A percentile compares a stretch with the other conserved stretches of the same genome.
Conservation (phyloP, 2,329 filamentous ascomycete genomes). For the Talaromyces verruculosus region DNA sequence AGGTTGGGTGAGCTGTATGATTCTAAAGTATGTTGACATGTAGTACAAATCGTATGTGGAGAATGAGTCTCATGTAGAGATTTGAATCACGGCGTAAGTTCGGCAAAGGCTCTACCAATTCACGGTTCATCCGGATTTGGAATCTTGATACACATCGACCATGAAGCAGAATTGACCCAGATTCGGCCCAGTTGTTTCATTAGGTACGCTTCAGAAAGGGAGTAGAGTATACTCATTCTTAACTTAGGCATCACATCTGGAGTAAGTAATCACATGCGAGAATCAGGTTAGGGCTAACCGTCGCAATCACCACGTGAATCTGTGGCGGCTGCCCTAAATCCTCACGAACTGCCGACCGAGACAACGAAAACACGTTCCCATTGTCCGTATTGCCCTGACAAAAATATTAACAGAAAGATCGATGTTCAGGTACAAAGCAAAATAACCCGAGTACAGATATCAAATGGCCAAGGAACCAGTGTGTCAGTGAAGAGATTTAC, state of each 20-base stretch:
- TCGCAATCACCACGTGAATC: neutral
- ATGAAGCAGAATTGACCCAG: neutral
- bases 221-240: neutral
- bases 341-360: neutral
- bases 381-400: neutral
- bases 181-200: neutral
- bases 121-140: neutral
- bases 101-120: neutral
- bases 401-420: neutral
- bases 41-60: neutral
- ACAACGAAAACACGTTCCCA: neutral
- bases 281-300: neutral
- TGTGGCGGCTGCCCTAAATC: too few relatives aligned
- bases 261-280: neutral
- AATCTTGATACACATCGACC: neutral
- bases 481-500: neutral
- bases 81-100: neutral
- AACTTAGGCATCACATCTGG: neutral
- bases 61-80: neutral
- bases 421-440: neutral
- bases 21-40: neutral
- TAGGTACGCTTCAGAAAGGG: neutral
- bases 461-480: neutral
- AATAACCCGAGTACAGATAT: neutral
- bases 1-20: neutral